Evolutionary conservation across 176 grass and related monocot genomes (phyloP).

Genomic region (Eremochloa ophiuroides): DNA sequence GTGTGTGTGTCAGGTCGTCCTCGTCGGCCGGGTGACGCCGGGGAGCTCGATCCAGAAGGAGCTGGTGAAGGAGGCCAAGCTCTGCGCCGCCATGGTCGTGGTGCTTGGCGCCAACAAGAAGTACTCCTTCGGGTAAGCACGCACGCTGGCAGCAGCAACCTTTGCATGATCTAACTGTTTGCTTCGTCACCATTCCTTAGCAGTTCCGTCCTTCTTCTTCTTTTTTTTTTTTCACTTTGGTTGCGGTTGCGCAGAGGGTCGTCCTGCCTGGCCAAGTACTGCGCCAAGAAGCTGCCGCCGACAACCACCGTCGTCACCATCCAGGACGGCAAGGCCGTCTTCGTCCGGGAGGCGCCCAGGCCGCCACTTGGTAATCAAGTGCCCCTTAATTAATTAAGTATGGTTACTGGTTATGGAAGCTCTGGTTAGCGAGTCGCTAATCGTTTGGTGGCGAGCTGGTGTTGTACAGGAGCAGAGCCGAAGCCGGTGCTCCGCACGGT

Average conservation of each 20-base stretch:
- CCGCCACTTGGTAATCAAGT: conserved; percentile 47
- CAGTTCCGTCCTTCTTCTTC: neutral
- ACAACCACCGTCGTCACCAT: conserved; percentile 69
- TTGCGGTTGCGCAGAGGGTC: conserved; percentile 48
- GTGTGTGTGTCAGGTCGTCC: conserved; percentile 56
- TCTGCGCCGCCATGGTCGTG: conserved; percentile 64
- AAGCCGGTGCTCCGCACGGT: conserved; percentile 59
- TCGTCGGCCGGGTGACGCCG: conserved; percentile 77
- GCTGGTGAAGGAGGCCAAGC: conserved; percentile 86
- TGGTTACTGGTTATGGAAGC: neutral
- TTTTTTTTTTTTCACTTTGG: neutral
- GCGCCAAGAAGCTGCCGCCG: conserved; percentile 82
- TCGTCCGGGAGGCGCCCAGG: conserved; percentile 54
- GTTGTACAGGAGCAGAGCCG: conserved; percentile 49
- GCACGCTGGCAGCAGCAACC: neutral
- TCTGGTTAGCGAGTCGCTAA: conserved; percentile 25
- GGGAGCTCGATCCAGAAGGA: conserved; percentile 80
- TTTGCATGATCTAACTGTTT: conserved; percentile 48
- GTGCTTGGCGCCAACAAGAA: conserved; percentile 81
- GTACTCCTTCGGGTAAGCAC: conserved; percentile 71
- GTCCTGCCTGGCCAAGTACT: conserved; percentile 80
- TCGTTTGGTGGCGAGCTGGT: conserved; percentile 8
- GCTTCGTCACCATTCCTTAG: conserved; percentile 18
- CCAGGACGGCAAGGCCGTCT: conserved; percentile 71
- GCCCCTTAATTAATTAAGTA: neutral